phyloP scores from a whole-genome alignment of 225 moss, liverwort and hornwort species.

The Ulota crispa region DNA sequence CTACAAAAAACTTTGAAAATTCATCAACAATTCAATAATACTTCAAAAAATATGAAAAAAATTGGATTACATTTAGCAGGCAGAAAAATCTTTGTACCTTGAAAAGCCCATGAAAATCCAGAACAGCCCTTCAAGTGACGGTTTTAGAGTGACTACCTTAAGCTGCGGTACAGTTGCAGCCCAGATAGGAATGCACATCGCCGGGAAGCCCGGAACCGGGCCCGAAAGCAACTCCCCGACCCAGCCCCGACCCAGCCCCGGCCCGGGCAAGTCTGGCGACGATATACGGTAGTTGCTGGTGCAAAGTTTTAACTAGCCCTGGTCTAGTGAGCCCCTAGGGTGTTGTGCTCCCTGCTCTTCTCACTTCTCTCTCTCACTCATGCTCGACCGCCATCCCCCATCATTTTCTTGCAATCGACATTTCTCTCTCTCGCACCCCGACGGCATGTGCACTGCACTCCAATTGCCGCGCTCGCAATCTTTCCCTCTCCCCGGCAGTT shows the following conservation, averaged over 20 bases:
- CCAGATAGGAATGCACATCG: background rate
- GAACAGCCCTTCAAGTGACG: no score
- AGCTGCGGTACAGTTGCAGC: background rate
- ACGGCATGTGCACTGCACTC: background rate
- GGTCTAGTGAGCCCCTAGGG: slow-evolving; percentile 16
- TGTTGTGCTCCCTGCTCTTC: slow-evolving; percentile 11
- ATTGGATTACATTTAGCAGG: no score
- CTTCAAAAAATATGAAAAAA: no score
- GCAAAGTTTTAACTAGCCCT: background rate
- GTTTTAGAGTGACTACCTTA: no score
- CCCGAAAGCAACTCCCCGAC: background rate
- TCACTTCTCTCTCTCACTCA: background rate
- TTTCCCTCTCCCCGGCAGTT: background rate
- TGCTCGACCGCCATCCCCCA: background rate
- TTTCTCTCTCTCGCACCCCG: background rate
- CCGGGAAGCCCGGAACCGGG: background rate
- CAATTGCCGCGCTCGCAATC: background rate
- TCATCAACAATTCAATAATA: no score
- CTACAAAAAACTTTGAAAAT: no score
- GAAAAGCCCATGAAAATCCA: no score
- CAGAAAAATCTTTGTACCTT: no score
- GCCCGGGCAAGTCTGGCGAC: background rate
- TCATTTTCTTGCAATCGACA: background rate
- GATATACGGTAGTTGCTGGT: slow-evolving; percentile 26
- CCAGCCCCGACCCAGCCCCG: background rate